Base-by-base conservation (phyloP, 2,329 filamentous ascomycete species). In the Alternaria arborescens region DNA sequence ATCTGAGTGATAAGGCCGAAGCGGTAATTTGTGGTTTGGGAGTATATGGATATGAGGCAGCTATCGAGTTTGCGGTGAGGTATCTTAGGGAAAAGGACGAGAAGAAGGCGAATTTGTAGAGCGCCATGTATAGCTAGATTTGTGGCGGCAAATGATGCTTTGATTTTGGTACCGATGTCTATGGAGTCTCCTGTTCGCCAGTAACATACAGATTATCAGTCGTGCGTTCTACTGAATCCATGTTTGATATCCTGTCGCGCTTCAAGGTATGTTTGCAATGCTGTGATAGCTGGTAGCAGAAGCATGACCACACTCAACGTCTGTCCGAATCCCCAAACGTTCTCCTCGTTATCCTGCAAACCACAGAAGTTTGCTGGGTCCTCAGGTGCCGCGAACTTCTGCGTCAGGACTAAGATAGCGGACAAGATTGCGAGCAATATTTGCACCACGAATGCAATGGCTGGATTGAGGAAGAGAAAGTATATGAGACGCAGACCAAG, bases 1-100 rank as follows among this genome's bases (percentile, higher is more conserved):
- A 90, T 71, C 81, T 94, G 65, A 88, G 86, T 67, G 91, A 94
- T 75, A 93, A 93, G 81, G 91, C 91, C 0, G 85, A 86, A 26
- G 91, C 88, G 0, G 88, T 93, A 8, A 88, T 94, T 58, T 89
- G 88, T 67, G 91, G 91, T 0, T 67, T 94, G 74, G 82, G 82
- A 0, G 76, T 78, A 0, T 83, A 75, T 73, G 82, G 82, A 5
- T 84, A 84, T 62, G 81, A 78, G 22, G 81, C 79, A 52, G 81
- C 82, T 8, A 77, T 84, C 54, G 78, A 81, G 42, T 82, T 78
- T 68, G 79, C 77, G 4, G 76, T 75, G 24, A 75, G 67, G 57
- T 55, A 71, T 60, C 65, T 80, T 14, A 24, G 34, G 32, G 57
- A 48, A 34, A 57, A 44, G 11, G 47, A 51, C 8, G 32, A 20